A percentile compares a stretch with the other conserved stretches of the same genome.
Conservation (phyloP, 2,329 filamentous ascomycete genomes). For the Microdochium trichocladiopsis region DNA sequence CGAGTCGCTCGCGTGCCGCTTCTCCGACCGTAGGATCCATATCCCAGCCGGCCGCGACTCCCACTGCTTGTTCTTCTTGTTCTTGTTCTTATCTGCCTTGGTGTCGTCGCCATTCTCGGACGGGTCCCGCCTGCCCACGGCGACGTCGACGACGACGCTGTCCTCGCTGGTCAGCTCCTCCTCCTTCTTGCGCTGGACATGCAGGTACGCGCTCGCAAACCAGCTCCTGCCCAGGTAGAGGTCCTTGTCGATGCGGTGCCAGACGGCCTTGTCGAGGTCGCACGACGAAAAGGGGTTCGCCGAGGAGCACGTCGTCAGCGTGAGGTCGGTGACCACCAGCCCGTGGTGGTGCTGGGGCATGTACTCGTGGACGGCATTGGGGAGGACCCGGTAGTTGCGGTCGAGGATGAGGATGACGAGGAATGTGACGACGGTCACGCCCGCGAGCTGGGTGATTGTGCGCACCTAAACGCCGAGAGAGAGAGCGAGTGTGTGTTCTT, state of each 20-base stretch:
- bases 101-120: conserved; percentile 34
- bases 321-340: conserved; percentile 79
- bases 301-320: conserved; percentile 66
- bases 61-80: conserved; percentile 59
- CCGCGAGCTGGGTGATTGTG: conserved; percentile 69
- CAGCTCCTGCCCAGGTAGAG: conserved; percentile 71
- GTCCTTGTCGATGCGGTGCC: conserved; percentile 86
- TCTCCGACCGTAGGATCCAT: conserved; percentile 73
- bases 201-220: conserved; percentile 71
- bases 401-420: conserved; percentile 77
- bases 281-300: conserved; percentile 71
- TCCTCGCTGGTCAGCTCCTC: conserved; percentile 71
- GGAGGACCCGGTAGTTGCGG: conserved; percentile 80
- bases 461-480: no score
- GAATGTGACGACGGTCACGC: conserved; percentile 59
- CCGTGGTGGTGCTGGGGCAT: conserved; percentile 81
- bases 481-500: no score
- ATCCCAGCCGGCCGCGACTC: conserved; percentile 70
- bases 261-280: conserved; percentile 61
- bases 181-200: conserved; percentile 78
- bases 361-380: conserved; percentile 77
- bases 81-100: conserved; percentile 36
- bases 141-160: conserved; percentile 72
- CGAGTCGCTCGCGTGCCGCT: conserved; percentile 67
- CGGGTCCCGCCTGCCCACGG: conserved; percentile 67